Evolutionary conservation across 1,284 basidiomycete genomes (phyloP).

Genomic region (Coniferiporia weirii): DNA sequence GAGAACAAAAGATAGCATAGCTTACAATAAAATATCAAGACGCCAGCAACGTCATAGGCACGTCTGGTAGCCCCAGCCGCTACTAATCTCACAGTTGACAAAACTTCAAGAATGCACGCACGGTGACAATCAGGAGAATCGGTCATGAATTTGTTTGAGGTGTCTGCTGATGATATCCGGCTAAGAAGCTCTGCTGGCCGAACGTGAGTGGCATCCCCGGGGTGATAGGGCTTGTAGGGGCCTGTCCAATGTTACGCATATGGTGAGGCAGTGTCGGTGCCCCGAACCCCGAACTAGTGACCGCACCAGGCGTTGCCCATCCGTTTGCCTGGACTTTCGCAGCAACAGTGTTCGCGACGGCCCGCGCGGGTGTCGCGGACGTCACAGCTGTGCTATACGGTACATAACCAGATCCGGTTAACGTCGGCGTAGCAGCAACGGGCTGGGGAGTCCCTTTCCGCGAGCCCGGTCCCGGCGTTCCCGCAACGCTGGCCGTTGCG

Average conservation of each 20-base stretch:
- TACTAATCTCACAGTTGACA: neutral
- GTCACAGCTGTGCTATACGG: slow-evolving; percentile 7
- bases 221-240: slow-evolving; percentile 2
- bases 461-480: slow-evolving; percentile 10
- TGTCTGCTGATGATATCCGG: slow-evolving; percentile 11
- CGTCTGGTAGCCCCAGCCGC: neutral
- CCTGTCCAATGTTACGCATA: neutral
- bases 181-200: slow-evolving; percentile 2
- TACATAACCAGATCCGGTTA: slow-evolving; percentile 6
- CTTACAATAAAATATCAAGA: slow-evolving; percentile 3
- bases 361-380: slow-evolving; percentile 11
- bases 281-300: neutral
- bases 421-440: neutral
- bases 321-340: slow-evolving; percentile 10
- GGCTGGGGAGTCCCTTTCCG: slow-evolving; percentile 13
- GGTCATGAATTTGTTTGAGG: slow-evolving; percentile 5
- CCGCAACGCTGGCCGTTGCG: neutral
- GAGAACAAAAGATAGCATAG: neutral
- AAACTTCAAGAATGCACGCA: neutral
- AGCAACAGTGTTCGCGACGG: slow-evolving; percentile 18
- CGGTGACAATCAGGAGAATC: too few relatives aligned
- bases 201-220: neutral
- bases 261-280: slow-evolving; percentile 13
- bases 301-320: slow-evolving; percentile 8
- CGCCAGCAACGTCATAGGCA: neutral